Conservation (phyloP, 2,329 filamentous ascomycete genomes). For the Capronia americana region DNA sequence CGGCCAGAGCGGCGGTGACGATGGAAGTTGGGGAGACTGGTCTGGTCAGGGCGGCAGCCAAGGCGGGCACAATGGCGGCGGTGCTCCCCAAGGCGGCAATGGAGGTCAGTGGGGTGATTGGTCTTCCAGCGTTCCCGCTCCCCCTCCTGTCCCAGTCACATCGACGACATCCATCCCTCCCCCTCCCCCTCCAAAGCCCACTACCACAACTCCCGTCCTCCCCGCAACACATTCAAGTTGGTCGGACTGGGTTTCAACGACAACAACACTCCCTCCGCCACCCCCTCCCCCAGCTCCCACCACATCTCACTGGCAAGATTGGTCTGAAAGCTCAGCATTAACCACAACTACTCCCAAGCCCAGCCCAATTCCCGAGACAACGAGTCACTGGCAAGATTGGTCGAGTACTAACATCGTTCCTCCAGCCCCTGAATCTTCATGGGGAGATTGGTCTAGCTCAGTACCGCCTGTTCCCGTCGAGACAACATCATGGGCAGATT, state of each 20-base stretch:
- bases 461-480: background rate
- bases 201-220: conserved; percentile 5
- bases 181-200: conserved; percentile 12
- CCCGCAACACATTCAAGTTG: conserved; percentile 11
- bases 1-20: conserved; percentile 24
- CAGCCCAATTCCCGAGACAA: conserved; percentile 9
- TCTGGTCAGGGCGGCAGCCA: conserved; percentile 3
- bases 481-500: conserved; percentile 1
- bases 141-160: conserved; percentile 10
- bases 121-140: conserved; percentile 10
- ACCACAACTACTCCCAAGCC: conserved; percentile 8
- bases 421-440: conserved; percentile 23
- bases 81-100: conserved; percentile 21
- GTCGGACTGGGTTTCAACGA: conserved; percentile 17
- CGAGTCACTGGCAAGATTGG: conserved; percentile 17
- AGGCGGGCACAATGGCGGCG: conserved; percentile 22
- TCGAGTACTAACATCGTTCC: conserved; percentile 27
- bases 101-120: conserved; percentile 26
- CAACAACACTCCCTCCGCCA: conserved; percentile 15
- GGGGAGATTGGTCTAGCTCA: conserved; percentile 26
- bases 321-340: background rate
- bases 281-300: conserved; percentile 10
- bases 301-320: conserved; percentile 4
- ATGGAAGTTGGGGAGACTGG: conserved; percentile 32
- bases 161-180: conserved; percentile 22